Percentiles rank a stretch among this genome's conserved stretches.
Conservation (phyloP, 371 early-diverging fungal species). For the Mucor sp. region DNA sequence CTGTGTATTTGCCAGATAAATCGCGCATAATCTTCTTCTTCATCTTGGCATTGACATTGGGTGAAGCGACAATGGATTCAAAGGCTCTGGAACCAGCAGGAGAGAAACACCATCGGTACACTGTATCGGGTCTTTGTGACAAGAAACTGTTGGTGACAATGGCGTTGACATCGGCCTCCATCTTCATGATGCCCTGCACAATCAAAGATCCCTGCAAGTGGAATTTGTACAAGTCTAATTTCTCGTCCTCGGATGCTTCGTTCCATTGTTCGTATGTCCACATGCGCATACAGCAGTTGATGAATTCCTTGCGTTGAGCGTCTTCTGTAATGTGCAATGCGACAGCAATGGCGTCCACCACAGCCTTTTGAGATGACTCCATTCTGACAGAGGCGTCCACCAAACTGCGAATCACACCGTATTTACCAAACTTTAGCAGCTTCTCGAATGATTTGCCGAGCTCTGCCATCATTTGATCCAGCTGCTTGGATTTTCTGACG, state of each 20-base stretch:
- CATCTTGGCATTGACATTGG: constrained; percentile 55
- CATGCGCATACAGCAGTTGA: constrained; percentile 66
- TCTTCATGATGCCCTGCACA: constrained; percentile 69
- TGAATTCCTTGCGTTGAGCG: constrained; percentile 56
- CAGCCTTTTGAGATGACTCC: constrained; percentile 57
- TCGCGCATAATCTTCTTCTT: constrained; percentile 69
- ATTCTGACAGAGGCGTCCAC: constrained; percentile 68
- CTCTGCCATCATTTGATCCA: constrained; percentile 63
- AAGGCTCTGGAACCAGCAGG: constrained; percentile 75
- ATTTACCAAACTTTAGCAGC: constrained; percentile 58
- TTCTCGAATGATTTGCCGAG: constrained; percentile 57
- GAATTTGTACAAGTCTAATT: constrained; percentile 47
- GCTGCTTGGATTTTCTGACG: constrained; percentile 60
- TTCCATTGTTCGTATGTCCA: constrained; percentile 52
- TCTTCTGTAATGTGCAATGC: constrained; percentile 59
- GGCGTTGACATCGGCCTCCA: constrained; percentile 63
- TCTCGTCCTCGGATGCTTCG: constrained; percentile 38
- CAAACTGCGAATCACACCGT: constrained; percentile 66
- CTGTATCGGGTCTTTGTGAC: constrained; percentile 52
- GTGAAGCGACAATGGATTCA: constrained; percentile 67
- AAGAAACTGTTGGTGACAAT: constrained; percentile 66
- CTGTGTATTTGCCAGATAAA: constrained; percentile 58
- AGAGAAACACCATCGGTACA: constrained; percentile 65
- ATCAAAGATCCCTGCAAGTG: constrained; percentile 77
- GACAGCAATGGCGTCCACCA: constrained; percentile 55